Evolutionary conservation across 768 basidiomycete species (phyloP), one percentile per base, ranked within the genome.

Genomic region (Piloderma croceum): DNA sequence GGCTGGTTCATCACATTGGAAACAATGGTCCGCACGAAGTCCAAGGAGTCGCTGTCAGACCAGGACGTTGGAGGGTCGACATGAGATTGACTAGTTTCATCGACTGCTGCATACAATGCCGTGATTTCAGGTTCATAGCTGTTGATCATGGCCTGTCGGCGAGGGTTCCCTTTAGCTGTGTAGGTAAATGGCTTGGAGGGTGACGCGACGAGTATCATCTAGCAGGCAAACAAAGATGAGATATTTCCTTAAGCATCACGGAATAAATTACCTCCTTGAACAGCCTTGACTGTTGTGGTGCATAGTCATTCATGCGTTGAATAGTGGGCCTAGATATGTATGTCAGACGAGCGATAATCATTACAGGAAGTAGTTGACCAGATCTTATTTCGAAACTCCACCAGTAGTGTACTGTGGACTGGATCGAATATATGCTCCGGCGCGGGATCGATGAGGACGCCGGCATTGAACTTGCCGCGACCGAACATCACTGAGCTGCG

Each of bases 181-280:
- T 63, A 64, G 5, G 48, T 52, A 42, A 75, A 71, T 1, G 72
- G 71, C 40, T 68, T 68, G 3, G 55, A 50, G 0, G 65, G 62
- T 3, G 54, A 56, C 1, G 64, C 48, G 21, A 71, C 54, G 4
- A 72, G 36, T 36, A 76, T 63, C 68, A 74, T 74, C 68, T 68
- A 17, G 20, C 6, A 31, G 7, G 17, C 9, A 13, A 6, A 21
- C 9, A 19, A 34, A 35, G 7, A 2, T 34, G 17, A 35, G 32
- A 19, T 32, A 7, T n/a, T n/a, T n/a, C n/a, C 27, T 29, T 29
- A 22, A 17, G 5, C 23, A 10, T 20, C 13, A 12, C 4, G 15
- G 31, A 22, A 25, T 1, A 13, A 27, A 5, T 17, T 43, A 60
- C 65, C 60, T 71, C 68, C 46, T 65, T 68, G 56, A 68, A 69